Conservation (phyloP, 345 rosid genomes). For the Eucalyptus dawsonii region DNA sequence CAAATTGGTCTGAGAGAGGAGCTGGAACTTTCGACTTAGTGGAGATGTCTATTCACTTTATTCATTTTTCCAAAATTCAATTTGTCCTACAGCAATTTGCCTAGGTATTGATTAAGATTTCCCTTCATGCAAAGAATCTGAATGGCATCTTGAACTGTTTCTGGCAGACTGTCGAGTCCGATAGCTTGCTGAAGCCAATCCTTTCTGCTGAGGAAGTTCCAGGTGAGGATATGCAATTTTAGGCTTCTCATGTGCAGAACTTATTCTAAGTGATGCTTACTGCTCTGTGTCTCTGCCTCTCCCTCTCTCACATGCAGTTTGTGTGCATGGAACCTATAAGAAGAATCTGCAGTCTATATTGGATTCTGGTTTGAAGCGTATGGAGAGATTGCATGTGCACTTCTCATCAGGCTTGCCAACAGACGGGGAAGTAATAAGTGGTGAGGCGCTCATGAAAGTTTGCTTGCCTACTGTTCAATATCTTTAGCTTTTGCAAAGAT, state of each 20-base stretch:
- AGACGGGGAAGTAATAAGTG: slow-evolving; percentile 77
- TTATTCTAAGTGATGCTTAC: background rate
- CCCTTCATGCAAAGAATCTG: background rate
- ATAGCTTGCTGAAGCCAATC: slow-evolving; percentile 62
- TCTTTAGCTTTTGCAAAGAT: background rate
- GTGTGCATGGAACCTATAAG: slow-evolving; percentile 88
- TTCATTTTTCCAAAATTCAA: background rate
- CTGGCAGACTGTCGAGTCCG: slow-evolving; percentile 64
- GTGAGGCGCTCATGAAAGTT: slow-evolving; percentile 12
- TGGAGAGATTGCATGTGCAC: slow-evolving; percentile 84
- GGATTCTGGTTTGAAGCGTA: slow-evolving; percentile 64
- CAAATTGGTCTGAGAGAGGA: background rate
- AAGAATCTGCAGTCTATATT: slow-evolving; percentile 64
- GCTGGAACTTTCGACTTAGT: background rate
- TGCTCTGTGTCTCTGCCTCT: background rate
- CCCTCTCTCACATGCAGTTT: slow-evolving; percentile 27
- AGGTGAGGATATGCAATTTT: slow-evolving; percentile 10
- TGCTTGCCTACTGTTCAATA: background rate
- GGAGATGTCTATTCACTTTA: background rate
- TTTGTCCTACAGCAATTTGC: background rate
- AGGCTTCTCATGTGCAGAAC: background rate
- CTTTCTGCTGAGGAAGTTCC: slow-evolving; percentile 64
- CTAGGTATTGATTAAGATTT: background rate
- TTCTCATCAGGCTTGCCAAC: slow-evolving; percentile 80
- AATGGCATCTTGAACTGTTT: background rate